Evolutionary conservation across 306 rosid genomes (phyloP), one percentile per base, ranked within the genome.

Genomic region (Quercus ilex): DNA sequence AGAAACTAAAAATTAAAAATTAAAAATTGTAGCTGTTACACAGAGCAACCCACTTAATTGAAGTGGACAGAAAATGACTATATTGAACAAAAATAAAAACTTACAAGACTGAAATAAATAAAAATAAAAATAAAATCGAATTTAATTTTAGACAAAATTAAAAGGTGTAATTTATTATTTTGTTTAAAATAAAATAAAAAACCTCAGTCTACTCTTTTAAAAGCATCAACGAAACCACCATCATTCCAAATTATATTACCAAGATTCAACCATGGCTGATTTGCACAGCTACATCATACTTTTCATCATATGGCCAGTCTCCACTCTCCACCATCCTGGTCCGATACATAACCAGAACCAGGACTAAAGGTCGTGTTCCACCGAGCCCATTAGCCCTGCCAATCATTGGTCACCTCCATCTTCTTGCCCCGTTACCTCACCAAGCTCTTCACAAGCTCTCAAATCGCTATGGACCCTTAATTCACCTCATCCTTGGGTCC

Each of bases 371-470:
- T 33, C 82, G 28, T 55, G 85, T 80, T 77, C 87, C 87, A 72
- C 87, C 89, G 15, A 65, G 83, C 62, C 87, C 87, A 19, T 13
- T 74, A 17, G 78, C 87, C 33, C 74, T 86, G 17, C 87, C 89
- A 17, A 75, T 83, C 79, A 77, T 83, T 1, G 89, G 89, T 31
- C 89, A 86, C 38, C 87, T 86, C 77, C 89, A 86, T 56, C 89
- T 80, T 74, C 83, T 86, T 19, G 76, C 73, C n/a, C 71, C 87
- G 20, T 55, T 74, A 33, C 89, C 87, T 25, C 89, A 86, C 79
- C 84, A 83, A 80, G 83, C 85, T 62, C 77, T 86, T 53, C 78
- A 86, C 77, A 86, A 80, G 73, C 85, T 86, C 13, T 80, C 89
- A 12, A 74, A 23, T 53, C 79, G 79, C 58, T n/a, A 77, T 6